Evolutionary conservation across 306 rosid genomes (phyloP).

Genomic region (Neltuma alba): DNA sequence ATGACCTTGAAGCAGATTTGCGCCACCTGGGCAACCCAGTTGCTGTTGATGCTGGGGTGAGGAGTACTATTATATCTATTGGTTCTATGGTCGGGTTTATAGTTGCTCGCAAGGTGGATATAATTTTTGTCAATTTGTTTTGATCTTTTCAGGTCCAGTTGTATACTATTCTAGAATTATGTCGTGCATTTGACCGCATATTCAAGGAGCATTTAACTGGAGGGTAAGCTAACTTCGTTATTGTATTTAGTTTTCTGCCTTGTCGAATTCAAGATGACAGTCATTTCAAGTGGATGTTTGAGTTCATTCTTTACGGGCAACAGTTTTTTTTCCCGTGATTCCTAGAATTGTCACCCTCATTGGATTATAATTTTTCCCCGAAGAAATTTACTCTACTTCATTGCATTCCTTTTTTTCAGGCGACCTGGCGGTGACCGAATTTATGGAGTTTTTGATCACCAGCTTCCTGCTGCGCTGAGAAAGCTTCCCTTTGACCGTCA

Average conservation of each 20-base stretch:
- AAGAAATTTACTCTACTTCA: background rate
- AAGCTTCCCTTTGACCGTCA: conserved; percentile 98
- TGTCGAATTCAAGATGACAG: background rate
- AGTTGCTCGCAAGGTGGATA: background rate
- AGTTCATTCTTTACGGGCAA: background rate
- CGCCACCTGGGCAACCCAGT: conserved; percentile 84
- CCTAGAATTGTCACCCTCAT: background rate
- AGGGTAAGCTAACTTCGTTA: conserved; percentile 45
- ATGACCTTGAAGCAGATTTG: conserved; percentile 91
- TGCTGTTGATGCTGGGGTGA: conserved; percentile 95
- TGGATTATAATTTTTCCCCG: background rate
- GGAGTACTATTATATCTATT: conserved; percentile 23
- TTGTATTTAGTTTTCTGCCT: background rate
- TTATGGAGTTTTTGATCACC: conserved; percentile 84
- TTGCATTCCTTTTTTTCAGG: conserved; percentile 41
- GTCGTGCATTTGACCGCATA: conserved; percentile 75
- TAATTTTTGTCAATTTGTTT: background rate
- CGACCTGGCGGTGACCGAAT: conserved; percentile 96
- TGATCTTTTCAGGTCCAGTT: conserved; percentile 59
- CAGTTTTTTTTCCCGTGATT: background rate
- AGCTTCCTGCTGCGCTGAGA: conserved; percentile 93
- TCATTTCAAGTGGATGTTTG: conserved; percentile 2
- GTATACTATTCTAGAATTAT: conserved; percentile 71
- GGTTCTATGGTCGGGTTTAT: background rate
- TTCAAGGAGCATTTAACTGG: conserved; percentile 83